phyloP scores from a whole-genome alignment of 2,329 filamentous ascomycete species.

The Alternaria gaisen region DNA sequence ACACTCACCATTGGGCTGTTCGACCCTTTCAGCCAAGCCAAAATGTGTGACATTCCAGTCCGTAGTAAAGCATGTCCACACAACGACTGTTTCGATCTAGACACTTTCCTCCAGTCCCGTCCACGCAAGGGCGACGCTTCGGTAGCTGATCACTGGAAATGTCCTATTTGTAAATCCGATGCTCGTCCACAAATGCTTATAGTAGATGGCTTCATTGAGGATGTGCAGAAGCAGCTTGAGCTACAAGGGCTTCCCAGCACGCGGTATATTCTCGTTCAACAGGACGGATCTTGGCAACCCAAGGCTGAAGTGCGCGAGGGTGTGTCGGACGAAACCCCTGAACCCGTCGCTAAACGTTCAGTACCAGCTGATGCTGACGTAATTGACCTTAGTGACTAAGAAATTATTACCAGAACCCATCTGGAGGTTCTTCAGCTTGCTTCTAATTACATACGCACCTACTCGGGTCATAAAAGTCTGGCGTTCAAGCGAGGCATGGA shows the following conservation, averaged over 20 bases:
- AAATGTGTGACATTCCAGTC: constrained; percentile 74
- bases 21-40: constrained; percentile 57
- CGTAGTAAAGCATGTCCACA: constrained; percentile 76
- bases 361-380: constrained; percentile 8
- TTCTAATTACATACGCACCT: background rate
- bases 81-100: constrained; percentile 88
- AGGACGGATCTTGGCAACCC: constrained; percentile 72
- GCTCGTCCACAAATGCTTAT: constrained; percentile 76
- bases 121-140: constrained; percentile 32
- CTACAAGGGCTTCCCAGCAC: constrained; percentile 59
- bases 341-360: background rate
- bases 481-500: constrained; percentile 3
- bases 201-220: constrained; percentile 76
- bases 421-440: background rate
- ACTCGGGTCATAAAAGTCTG: background rate
- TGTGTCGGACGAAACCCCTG: constrained; percentile 4
- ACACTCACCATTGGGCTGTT: constrained; percentile 55
- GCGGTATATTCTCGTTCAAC: constrained; percentile 69
- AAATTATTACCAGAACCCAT: background rate
- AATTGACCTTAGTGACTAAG: constrained; percentile 25
- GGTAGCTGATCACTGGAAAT: constrained; percentile 79
- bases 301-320: constrained; percentile 43
- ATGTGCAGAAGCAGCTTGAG: constrained; percentile 67
- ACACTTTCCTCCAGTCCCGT: constrained; percentile 72
- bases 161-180: constrained; percentile 82